Conservation (phyloP, 2,329 filamentous ascomycete genomes). For the Alternaria consortialis region DNA sequence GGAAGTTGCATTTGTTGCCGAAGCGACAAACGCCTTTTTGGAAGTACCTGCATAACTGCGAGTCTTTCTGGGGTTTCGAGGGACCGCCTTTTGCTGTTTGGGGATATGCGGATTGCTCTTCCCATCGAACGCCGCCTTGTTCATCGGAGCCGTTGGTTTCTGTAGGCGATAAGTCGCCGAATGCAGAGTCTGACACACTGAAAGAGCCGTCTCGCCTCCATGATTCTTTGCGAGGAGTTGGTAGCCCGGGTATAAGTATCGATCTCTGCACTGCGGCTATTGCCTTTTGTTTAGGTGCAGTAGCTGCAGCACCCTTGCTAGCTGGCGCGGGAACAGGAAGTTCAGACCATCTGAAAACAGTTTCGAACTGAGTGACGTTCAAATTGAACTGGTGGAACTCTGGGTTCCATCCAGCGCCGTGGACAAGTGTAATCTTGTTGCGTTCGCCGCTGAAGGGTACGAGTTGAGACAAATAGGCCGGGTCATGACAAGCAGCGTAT, state of each 20-base stretch:
- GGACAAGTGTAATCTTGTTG: constrained; percentile 65
- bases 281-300: constrained; percentile 10
- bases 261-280: constrained; percentile 8
- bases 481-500: constrained; percentile 70
- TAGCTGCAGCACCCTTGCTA: constrained; percentile 12
- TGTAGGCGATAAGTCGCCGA: constrained; percentile 4
- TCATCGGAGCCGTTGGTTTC: constrained; percentile 17
- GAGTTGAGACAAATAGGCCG: constrained; percentile 66
- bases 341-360: constrained; percentile 59
- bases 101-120: constrained; percentile 5
- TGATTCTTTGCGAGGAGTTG: constrained; percentile 14
- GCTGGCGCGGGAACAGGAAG: constrained; percentile 11
- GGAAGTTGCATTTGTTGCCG: constrained; percentile 34
- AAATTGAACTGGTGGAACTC: constrained; percentile 64
- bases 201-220: constrained; percentile 17
- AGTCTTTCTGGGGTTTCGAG: neutral
- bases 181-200: constrained; percentile 12
- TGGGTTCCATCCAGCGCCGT: constrained; percentile 60
- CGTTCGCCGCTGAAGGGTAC: constrained; percentile 60
- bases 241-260: neutral
- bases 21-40: constrained; percentile 37
- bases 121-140: constrained; percentile 11
- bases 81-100: neutral
- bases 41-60: constrained; percentile 32
- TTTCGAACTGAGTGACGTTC: constrained; percentile 60